Conservation (phyloP, 2,329 filamentous ascomycete species). For the Cladosporium colombiae region DNA sequence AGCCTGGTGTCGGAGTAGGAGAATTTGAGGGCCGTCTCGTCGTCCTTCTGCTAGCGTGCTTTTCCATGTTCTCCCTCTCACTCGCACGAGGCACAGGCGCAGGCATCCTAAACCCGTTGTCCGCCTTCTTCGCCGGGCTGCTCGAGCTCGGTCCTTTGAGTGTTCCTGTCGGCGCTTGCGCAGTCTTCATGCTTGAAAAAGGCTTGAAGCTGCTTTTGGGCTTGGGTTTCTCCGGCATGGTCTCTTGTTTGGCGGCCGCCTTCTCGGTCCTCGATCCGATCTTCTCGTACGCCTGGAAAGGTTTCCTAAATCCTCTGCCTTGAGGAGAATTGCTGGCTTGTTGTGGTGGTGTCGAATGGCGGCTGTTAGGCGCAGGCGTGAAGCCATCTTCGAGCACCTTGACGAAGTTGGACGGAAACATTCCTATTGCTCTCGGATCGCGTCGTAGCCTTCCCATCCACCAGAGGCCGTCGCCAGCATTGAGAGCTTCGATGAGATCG, state of each 20-base stretch:
- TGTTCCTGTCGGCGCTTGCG: slow-evolving; percentile 39
- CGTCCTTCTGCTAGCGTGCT: background rate
- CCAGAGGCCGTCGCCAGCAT: slow-evolving; percentile 96
- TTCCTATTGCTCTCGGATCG: slow-evolving; percentile 85
- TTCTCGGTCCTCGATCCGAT: slow-evolving; percentile 25
- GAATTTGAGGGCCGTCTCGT: slow-evolving; percentile 28
- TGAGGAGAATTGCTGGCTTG: slow-evolving; percentile 51
- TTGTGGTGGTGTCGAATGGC: slow-evolving; percentile 52
- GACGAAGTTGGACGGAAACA: slow-evolving; percentile 98
- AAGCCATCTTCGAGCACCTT: slow-evolving; percentile 83
- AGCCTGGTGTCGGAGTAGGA: slow-evolving; percentile 41
- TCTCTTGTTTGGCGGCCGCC: slow-evolving; percentile 12
- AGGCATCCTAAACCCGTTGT: slow-evolving; percentile 35
- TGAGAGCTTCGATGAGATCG: slow-evolving; percentile 95
- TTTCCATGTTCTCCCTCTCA: slow-evolving; percentile 24
- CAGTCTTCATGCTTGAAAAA: slow-evolving; percentile 54
- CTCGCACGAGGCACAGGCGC: slow-evolving; percentile 34
- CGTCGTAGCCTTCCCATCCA: slow-evolving; percentile 92
- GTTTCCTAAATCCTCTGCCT: slow-evolving; percentile 53
- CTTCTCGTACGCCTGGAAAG: slow-evolving; percentile 28
- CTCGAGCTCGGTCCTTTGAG: slow-evolving; percentile 27
- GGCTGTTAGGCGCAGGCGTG: slow-evolving; percentile 66
- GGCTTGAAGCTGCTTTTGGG: slow-evolving; percentile 46
- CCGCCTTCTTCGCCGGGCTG: slow-evolving; percentile 26
- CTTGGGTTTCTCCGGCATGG: slow-evolving; percentile 35